Conservation (phyloP, 169 alveolate genomes). For the Plasmodium coatneyi region DNA sequence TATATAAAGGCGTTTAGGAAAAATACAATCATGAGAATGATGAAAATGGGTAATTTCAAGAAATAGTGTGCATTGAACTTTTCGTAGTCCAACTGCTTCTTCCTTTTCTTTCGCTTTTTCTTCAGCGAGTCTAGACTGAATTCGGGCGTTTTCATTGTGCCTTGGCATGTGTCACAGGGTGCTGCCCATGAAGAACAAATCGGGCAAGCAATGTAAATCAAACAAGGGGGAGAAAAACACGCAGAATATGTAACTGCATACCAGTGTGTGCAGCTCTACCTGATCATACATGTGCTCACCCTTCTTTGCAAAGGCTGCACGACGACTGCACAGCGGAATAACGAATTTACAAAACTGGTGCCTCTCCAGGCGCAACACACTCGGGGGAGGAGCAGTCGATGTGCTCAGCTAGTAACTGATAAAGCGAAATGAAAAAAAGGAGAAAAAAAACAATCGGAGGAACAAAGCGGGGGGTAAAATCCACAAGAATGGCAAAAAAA, state of each 20-base stretch:
- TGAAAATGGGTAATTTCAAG: conserved; percentile 52
- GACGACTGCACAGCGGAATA: neutral
- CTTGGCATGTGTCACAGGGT: neutral
- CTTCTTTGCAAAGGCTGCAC: neutral
- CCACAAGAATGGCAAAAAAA: neutral
- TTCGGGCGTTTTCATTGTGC: conserved; percentile 74
- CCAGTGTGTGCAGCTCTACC: neutral
- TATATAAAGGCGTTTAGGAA: conserved; percentile 60
- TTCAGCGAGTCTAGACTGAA: conserved; percentile 71
- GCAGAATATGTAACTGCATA: neutral
- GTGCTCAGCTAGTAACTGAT: neutral
- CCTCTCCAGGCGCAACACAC: neutral
- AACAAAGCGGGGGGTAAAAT: neutral
- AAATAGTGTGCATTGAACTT: conserved; percentile 55
- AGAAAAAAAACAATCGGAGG: neutral
- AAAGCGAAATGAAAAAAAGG: neutral
- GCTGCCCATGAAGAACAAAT: neutral
- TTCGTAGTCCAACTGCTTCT: conserved; percentile 22
- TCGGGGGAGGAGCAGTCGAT: neutral
- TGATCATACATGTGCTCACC: neutral
- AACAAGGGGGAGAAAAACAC: neutral
- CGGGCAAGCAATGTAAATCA: neutral
- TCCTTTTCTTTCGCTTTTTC: conserved; percentile 32
- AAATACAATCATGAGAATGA: conserved; percentile 48
- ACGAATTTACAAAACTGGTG: neutral